Evolutionary conservation across 176 grass and related monocot species (phyloP), one percentile per base, ranked within the genome.

Genomic region (Eremochloa ophiuroides): DNA sequence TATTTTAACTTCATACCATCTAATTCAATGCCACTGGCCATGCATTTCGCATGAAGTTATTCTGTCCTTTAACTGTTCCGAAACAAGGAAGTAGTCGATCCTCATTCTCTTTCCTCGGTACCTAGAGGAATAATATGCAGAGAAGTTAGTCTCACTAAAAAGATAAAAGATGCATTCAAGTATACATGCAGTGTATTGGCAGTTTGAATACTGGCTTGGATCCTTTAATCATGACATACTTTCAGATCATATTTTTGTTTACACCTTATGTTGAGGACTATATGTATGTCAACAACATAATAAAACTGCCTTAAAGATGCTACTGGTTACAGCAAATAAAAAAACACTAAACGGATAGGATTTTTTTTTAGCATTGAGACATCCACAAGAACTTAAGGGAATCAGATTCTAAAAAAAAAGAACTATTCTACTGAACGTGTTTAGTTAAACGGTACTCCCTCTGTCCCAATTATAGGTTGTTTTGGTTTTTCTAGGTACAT

Each of bases 41-140:
- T 93, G 90, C 79, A 98, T 95, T 81, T 95, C 80, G 71, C 95
- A 95, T 69, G 86, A 76, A 86, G 75, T 23, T 74, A 95, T 95
- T 81, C 34, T 81, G n/a, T 93, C 88, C 75, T 91, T 95, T 37
- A 94, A 73, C 30, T 41, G 35, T 75, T 91, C 92, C 71, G 92
- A 91, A 75, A 95, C 76, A 78, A 89, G 22, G 80, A 98, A 98
- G 91, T 98, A 94, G 75, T 98, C 95, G 31, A 98, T 94, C 50
- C 90, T 85, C 95, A 98, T 95, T 98, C 86, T 91, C 84, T 94
- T 94, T 66, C 90, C 92, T 75, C 95, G 82, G 80, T 98, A 93
- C 81, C 92, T 98, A 80, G 16, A 85, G 59, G 55, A 80, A 74
- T 23, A 80, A 74, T 23, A 90, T 33, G 40, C 23, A 73, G 62